Evolutionary conservation across 768 basidiomycete species (phyloP).

Genomic region (Cubamyces sp.): DNA sequence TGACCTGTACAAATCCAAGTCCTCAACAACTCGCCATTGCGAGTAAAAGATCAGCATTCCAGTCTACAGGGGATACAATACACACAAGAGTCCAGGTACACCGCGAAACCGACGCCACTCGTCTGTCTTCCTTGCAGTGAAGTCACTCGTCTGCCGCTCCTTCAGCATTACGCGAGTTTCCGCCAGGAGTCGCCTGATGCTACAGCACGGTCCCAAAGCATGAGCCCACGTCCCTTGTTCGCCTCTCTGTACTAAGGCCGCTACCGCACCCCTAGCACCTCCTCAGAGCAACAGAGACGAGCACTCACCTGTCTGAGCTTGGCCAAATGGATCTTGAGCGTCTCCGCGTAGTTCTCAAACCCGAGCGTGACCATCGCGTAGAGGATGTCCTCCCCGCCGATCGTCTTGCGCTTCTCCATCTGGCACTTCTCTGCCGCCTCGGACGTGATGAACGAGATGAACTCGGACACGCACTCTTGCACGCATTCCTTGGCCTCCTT

Average conservation of each 20-base stretch:
- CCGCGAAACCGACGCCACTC: background rate
- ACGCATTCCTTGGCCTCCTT: conserved; percentile 99
- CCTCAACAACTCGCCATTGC: too few species aligned
- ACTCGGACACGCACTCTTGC: conserved; percentile 97
- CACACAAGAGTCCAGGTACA: conserved; percentile 8
- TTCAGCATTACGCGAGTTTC: conserved; percentile 11
- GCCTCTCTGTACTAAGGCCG: background rate
- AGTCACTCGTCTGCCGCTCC: conserved; percentile 14
- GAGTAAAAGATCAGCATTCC: conserved; percentile 5
- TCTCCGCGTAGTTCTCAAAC: conserved; percentile 94
- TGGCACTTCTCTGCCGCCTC: conserved; percentile 96
- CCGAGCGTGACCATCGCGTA: conserved; percentile 93
- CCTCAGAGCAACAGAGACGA: background rate
- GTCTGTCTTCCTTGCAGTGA: background rate
- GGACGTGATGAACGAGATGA: conserved; percentile 96
- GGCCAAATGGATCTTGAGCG: conserved; percentile 88
- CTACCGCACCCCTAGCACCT: background rate
- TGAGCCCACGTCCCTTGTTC: background rate
- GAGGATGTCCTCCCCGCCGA: conserved; percentile 95
- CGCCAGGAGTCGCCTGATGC: conserved; percentile 23
- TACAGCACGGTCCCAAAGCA: background rate
- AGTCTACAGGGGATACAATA: conserved; percentile 19
- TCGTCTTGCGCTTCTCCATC: conserved; percentile 96
- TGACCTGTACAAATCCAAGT: too few species aligned
- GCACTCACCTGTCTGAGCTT: conserved; percentile 78